Evolutionary conservation across 2,329 filamentous ascomycete species (phyloP).

Genomic region (Venturia asperata): DNA sequence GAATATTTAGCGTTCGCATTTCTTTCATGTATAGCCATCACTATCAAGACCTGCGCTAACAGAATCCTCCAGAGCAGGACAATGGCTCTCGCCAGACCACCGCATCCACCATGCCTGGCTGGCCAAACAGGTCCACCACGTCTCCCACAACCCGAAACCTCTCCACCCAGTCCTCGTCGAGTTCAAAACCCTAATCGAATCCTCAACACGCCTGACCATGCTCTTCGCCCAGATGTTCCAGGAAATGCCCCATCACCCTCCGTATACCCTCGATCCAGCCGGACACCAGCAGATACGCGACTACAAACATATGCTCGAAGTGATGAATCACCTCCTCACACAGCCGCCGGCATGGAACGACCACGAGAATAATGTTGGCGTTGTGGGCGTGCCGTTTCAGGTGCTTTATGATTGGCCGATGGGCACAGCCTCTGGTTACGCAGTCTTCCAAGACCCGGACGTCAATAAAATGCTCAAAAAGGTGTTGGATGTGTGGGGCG

Average conservation of each 20-base stretch:
- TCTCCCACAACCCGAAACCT: conserved; percentile 44
- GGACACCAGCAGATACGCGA: conserved; percentile 37
- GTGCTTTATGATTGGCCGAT: conserved; percentile 55
- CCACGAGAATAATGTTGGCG: conserved; percentile 31
- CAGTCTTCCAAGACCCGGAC: conserved; percentile 46
- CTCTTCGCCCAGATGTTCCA: conserved; percentile 62
- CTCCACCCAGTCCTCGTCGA: conserved; percentile 56
- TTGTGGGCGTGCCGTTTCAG: conserved; percentile 51
- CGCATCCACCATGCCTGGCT: conserved; percentile 58
- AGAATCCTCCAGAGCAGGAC: conserved; percentile 20
- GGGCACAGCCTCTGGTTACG: conserved; percentile 48
- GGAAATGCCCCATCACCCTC: conserved; percentile 54
- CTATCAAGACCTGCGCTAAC: not conserved
- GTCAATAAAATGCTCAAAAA: conserved; percentile 48
- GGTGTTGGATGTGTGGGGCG: conserved; percentile 45
- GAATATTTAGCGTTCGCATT: no score
- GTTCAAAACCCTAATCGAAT: conserved; percentile 60
- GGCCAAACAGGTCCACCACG: conserved; percentile 47
- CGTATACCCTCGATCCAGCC: conserved; percentile 55
- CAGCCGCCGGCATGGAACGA: conserved; percentile 38
- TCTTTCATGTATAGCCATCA: no score
- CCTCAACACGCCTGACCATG: conserved; percentile 57
- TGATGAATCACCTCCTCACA: conserved; percentile 52
- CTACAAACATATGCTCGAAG: conserved; percentile 46
- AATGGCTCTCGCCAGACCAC: conserved; percentile 59